Evolutionary conservation across 306 rosid species (phyloP).

Genomic region (Abrus precatorius): DNA sequence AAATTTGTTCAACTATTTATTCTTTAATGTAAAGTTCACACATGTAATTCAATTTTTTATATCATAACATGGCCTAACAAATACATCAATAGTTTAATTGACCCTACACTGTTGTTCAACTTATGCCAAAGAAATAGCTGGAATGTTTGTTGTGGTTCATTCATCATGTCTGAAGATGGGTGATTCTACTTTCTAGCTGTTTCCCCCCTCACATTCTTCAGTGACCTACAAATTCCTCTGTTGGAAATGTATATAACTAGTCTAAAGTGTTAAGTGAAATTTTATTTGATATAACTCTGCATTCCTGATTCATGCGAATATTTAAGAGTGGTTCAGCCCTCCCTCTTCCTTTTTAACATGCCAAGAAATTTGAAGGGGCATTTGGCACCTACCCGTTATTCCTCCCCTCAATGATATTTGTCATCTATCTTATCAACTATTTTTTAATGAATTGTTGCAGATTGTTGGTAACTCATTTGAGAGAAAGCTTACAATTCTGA

Average conservation of each 20-base stretch:
- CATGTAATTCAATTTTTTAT: no score
- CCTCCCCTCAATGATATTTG: slow-evolving; percentile 13
- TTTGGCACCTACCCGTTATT: background rate
- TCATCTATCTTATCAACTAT: slow-evolving; percentile 23
- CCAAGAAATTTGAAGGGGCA: slow-evolving; percentile 24
- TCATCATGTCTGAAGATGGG: no score
- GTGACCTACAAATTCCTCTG: background rate
- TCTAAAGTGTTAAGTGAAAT: background rate
- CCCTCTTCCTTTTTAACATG: background rate
- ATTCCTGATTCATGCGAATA: background rate
- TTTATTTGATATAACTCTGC: background rate
- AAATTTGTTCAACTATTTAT: no score
- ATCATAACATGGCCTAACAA: no score
- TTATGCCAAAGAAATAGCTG: no score
- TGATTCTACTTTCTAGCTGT: no score
- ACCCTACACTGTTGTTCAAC: no score
- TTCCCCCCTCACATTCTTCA: background rate
- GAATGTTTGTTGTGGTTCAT: no score
- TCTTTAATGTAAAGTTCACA: no score
- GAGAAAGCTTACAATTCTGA: slow-evolving; percentile 88
- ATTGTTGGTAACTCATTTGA: slow-evolving; percentile 94
- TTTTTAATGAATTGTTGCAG: slow-evolving; percentile 58
- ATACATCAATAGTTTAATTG: no score
- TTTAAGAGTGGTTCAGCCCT: no score
- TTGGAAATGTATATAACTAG: background rate